phyloP scores from a whole-genome alignment of 208 protist genomes.

The Acanthamoeba healyi region DNA sequence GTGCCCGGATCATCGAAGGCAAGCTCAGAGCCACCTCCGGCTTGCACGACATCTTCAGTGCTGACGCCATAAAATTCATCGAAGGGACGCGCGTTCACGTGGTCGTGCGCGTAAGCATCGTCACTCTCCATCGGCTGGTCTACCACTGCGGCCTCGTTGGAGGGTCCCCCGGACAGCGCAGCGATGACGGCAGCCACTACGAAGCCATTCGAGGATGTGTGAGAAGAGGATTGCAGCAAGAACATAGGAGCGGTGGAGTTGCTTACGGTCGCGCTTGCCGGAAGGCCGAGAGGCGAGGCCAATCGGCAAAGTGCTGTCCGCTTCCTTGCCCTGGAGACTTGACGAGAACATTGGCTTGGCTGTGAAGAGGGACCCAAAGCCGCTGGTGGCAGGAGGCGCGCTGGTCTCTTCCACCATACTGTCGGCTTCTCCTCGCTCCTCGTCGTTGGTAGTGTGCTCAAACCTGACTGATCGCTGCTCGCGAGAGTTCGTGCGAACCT shows the following conservation, averaged over 20 bases:
- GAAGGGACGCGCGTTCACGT: not conserved
- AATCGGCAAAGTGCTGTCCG: not conserved
- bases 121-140: not conserved
- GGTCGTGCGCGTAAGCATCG: not conserved
- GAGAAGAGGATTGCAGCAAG: not conserved
- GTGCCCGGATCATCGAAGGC: not conserved
- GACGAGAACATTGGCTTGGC: not conserved
- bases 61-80: no score
- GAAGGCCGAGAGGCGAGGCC: not conserved
- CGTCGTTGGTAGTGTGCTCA: not conserved
- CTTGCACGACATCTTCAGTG: no score
- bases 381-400: not conserved
- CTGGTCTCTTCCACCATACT: not conserved
- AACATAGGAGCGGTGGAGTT: not conserved
- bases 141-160: not conserved
- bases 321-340: not conserved
- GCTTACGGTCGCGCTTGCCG: slow-evolving; percentile 8
- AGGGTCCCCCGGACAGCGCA: not conserved
- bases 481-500: no score
- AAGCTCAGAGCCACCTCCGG: not conserved
- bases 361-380: not conserved
- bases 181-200: not conserved
- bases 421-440: not conserved
- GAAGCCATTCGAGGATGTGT: not conserved
- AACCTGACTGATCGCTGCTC: not conserved